Evolutionary conservation across 176 grass and related monocot species (phyloP), one percentile per base, ranked within the genome.

Genomic region (Hyparrhenia diplandra): DNA sequence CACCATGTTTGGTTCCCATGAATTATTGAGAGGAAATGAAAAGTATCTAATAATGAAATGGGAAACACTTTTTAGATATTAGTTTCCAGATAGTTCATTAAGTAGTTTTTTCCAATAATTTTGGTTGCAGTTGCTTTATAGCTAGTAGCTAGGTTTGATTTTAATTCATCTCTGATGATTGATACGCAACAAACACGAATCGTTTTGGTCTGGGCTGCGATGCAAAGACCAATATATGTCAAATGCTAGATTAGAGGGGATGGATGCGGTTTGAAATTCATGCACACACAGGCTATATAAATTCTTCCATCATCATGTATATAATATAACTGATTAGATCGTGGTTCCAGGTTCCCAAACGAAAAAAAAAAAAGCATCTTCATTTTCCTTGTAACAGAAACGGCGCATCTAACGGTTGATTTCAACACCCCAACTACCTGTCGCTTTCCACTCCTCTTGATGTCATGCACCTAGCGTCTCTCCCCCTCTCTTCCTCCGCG

Each of bases 401-500:
- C 39, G 78, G 28, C 73, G 64, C 67, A 84, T 84, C 80, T 47
- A 67, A 75, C 70, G 65, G 87, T 80, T 88, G 87, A 88, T 82
- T 81, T 73, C 42, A 78, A 89, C 87, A 37, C 39, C 83, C 83
- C 78, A 89, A 82, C 83, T 16, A 82, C 87, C 87, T 82, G 35
- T 63, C 30, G 24, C 51, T 69, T 27, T 47, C 49, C 74, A 63
- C 47, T 59, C 35, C 69, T 49, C 23, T 31, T 54, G 64, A 77
- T 87, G 85, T 71, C 63, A 77, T 87, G 79, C 64, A 76, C 10
- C 62, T 32, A 29, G 35, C 14, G 35, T 63, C 67, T 72, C 78
- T 13, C 35, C 41, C 73, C 37, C 73, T 60, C 73, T 61, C 45
- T 32, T 4, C 4, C 31, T 32, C 31, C n/a, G n/a, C 40, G n/a